These are phyloP conservation scores for Trichosporon asahii DNA, from an alignment of 1,284 basidiomycete genomes.

Conservation along the genomic window DNA sequence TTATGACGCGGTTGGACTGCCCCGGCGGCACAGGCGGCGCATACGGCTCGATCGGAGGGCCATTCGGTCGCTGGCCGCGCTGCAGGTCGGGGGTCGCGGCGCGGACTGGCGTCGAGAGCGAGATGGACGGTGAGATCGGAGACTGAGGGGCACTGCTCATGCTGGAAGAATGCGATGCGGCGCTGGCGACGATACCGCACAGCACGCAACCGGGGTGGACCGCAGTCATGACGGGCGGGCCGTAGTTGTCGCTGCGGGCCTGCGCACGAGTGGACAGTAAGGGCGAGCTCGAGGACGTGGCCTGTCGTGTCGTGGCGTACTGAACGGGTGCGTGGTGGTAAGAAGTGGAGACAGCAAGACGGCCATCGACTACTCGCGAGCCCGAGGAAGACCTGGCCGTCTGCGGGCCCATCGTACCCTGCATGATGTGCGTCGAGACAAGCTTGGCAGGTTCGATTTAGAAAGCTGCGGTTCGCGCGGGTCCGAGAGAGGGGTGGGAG, in stretches of 20 bases:
- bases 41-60: slow-evolving; percentile 6
- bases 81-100: slow-evolving; percentile 21
- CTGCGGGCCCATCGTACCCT: neutral
- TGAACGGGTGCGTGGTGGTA: neutral
- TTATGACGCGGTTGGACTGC: slow-evolving; percentile 10
- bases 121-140: neutral
- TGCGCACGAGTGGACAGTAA: neutral
- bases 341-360: neutral
- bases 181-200: slow-evolving; percentile 33
- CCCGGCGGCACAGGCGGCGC: neutral
- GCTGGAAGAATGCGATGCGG: slow-evolving; percentile 13
- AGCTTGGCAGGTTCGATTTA: slow-evolving; percentile 9
- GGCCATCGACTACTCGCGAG: neutral
- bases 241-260: neutral
- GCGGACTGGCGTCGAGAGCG: slow-evolving; percentile 21
- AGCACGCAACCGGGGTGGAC: slow-evolving; percentile 36
- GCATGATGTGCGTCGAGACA: neutral
- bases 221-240: neutral
- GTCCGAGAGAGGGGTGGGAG: neutral
- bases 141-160: slow-evolving; percentile 14
- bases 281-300: neutral
- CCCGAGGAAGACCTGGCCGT: neutral
- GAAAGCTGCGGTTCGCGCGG: neutral
- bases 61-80: slow-evolving; percentile 8
- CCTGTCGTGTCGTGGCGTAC: slow-evolving; percentile 4